Conservation (phyloP, 1,139 yeast genomes). For the Diutina catenulata region DNA sequence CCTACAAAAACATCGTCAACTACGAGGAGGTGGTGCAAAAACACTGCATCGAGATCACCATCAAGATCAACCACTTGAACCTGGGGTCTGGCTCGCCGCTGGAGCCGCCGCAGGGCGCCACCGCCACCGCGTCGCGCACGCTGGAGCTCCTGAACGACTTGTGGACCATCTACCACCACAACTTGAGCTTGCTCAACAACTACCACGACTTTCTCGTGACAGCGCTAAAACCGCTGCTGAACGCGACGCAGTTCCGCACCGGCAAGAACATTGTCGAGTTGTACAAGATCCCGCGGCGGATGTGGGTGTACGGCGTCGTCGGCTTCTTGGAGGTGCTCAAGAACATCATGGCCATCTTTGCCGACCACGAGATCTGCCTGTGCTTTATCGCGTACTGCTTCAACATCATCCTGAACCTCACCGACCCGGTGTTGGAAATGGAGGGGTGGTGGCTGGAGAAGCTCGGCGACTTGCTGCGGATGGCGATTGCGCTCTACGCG, state of each 20-base stretch:
- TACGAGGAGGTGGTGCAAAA: slow-evolving; percentile 61
- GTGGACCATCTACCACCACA: slow-evolving; percentile 63
- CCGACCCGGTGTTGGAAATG: slow-evolving; percentile 41
- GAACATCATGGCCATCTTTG: slow-evolving; percentile 50
- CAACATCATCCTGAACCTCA: slow-evolving; percentile 39
- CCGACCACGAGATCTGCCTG: slow-evolving; percentile 37
- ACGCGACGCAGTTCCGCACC: slow-evolving; percentile 44
- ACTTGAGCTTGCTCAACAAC: slow-evolving; percentile 51
- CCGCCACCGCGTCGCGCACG: slow-evolving; percentile 13
- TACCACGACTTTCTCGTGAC: slow-evolving; percentile 62
- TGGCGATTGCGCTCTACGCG: slow-evolving; percentile 74
- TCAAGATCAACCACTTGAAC: slow-evolving; percentile 30
- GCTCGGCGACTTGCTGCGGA: slow-evolving; percentile 65
- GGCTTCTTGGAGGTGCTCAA: slow-evolving; percentile 70
- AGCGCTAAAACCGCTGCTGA: slow-evolving; percentile 51
- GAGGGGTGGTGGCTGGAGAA: slow-evolving; percentile 75
- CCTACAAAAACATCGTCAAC: slow-evolving; percentile 57
- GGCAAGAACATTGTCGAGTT: slow-evolving; percentile 66
- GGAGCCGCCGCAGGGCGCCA: neutral
- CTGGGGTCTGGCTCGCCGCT: neutral
- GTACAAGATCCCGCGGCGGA: slow-evolving; percentile 62
- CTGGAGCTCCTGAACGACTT: slow-evolving; percentile 49
- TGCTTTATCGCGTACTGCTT: slow-evolving; percentile 40
- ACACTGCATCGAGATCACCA: slow-evolving; percentile 45
- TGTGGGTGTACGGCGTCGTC: slow-evolving; percentile 80